These are phyloP conservation scores for Metschnikowia kunwiensis DNA, from an alignment of 805 yeast genomes.

Conservation along the genomic window DNA sequence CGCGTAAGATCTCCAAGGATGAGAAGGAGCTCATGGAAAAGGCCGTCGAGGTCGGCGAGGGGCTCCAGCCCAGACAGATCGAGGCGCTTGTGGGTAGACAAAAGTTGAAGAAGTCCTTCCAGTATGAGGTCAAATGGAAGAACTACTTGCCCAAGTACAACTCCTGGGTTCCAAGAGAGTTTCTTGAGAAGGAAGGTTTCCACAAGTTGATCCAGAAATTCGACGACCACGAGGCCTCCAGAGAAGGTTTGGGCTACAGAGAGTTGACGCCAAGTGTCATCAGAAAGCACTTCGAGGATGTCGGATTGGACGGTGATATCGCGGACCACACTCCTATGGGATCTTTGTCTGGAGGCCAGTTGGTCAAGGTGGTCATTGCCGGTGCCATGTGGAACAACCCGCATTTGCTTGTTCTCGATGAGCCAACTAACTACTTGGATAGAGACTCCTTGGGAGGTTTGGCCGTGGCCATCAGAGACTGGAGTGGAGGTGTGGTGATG, in stretches of 20 bases:
- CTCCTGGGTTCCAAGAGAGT: conserved; percentile 88
- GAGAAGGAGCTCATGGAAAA: conserved; percentile 76
- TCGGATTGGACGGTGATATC: conserved; percentile 95
- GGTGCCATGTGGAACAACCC: conserved; percentile 99
- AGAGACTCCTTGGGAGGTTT: conserved; percentile 97
- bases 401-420: conserved; percentile 91
- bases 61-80: conserved; percentile 80
- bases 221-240: conserved; percentile 48
- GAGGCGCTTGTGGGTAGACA: conserved; percentile 98
- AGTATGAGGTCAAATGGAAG: conserved; percentile 94
- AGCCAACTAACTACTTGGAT: conserved; percentile 97
- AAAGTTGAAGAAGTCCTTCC: conserved; percentile 93
- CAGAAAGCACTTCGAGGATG: conserved; percentile 94
- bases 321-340: conserved; percentile 98
- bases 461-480: conserved; percentile 95
- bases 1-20: conserved; percentile 70
- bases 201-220: conserved; percentile 43
- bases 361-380: conserved; percentile 96
- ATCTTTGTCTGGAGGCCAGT: conserved; percentile 94
- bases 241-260: conserved; percentile 51
- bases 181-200: conserved; percentile 55
- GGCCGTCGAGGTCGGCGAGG: conserved; percentile 78
- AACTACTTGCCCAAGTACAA: conserved; percentile 89
- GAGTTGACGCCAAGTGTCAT: conserved; percentile 81
- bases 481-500: conserved; percentile 98